phyloP scores from a whole-genome alignment of 2,329 filamentous ascomycete species.

The Curvularia sp. region DNA sequence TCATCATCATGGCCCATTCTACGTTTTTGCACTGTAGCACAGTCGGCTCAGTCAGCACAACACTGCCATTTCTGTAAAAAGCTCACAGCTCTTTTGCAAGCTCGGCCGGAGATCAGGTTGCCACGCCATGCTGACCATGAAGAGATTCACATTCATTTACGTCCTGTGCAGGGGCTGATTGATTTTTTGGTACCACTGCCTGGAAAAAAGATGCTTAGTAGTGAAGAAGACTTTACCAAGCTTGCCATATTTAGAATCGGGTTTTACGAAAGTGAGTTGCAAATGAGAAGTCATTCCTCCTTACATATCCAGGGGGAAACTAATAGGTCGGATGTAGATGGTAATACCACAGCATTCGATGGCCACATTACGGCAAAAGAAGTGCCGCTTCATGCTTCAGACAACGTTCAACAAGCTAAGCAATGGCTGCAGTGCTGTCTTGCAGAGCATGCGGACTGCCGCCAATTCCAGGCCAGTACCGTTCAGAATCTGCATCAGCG shows the following conservation, averaged over 20 bases:
- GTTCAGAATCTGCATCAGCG: not conserved
- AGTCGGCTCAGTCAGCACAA: not conserved
- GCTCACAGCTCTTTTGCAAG: not conserved
- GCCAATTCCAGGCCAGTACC: slow-evolving; percentile 8
- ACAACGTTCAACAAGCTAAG: slow-evolving; percentile 13
- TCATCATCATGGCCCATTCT: not conserved
- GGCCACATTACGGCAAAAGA: slow-evolving; percentile 3
- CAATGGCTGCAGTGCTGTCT: slow-evolving; percentile 14
- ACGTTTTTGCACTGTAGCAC: not conserved
- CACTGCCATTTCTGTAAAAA: slow-evolving; percentile 2
- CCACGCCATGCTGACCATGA: not conserved
- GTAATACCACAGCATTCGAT: slow-evolving; percentile 2
- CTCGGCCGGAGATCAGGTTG: not conserved
- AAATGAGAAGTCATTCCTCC: not conserved
- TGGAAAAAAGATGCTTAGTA: not conserved
- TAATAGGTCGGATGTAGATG: not conserved
- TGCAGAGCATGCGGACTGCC: slow-evolving; percentile 7
- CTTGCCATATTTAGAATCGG: not conserved
- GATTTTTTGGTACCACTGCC: not conserved
- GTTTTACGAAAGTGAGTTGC: slow-evolving; percentile 1
- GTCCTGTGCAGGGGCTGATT: not conserved
- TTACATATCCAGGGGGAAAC: not conserved
- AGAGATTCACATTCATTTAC: not conserved
- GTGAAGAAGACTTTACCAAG: not conserved
- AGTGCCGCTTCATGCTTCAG: not conserved